Percentiles rank a stretch among this genome's conserved stretches.
phyloP scores from a whole-genome alignment of 371 early-diverging fungal genomes.

The Lichtheimia ramosa region DNA sequence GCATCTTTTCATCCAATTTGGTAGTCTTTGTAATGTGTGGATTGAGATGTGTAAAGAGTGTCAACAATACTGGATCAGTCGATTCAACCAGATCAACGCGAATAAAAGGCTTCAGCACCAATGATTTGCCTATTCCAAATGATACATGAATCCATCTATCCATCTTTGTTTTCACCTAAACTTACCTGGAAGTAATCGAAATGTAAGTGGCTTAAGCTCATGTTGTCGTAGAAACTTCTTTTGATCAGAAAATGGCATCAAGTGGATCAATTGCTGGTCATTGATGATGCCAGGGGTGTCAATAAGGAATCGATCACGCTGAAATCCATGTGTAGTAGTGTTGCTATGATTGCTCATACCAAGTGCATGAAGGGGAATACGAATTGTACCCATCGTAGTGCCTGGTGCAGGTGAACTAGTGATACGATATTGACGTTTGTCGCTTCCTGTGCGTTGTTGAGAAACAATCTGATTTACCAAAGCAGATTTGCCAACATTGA shows the following conservation, averaged over 20 bases:
- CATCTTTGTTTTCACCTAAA: neutral
- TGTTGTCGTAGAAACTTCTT: conserved; percentile 39
- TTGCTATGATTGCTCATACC: conserved; percentile 16
- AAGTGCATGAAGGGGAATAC: conserved; percentile 59
- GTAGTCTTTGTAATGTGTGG: conserved; percentile 61
- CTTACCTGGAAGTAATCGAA: conserved; percentile 12
- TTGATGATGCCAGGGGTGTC: conserved; percentile 75
- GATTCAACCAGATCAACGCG: conserved; percentile 63
- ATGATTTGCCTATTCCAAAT: conserved; percentile 28
- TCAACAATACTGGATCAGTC: conserved; percentile 49
- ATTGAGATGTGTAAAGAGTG: conserved; percentile 55
- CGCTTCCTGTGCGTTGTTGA: conserved; percentile 18
- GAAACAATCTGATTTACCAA: conserved; percentile 62
- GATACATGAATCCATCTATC: neutral
- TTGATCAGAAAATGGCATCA: conserved; percentile 52
- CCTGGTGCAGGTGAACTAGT: conserved; percentile 68
- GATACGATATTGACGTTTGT: conserved; percentile 41
- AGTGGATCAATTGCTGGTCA: conserved; percentile 45
- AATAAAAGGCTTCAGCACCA: conserved; percentile 61
- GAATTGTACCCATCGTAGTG: conserved; percentile 68
- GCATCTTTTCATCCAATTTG: conserved; percentile 33
- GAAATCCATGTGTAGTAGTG: conserved; percentile 29
- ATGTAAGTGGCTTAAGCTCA: conserved; percentile 56
- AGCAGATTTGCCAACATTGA: conserved; percentile 76
- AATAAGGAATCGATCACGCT: conserved; percentile 48